Base-by-base conservation (phyloP, 441 rosid species). In the Eruca vesicaria region DNA sequence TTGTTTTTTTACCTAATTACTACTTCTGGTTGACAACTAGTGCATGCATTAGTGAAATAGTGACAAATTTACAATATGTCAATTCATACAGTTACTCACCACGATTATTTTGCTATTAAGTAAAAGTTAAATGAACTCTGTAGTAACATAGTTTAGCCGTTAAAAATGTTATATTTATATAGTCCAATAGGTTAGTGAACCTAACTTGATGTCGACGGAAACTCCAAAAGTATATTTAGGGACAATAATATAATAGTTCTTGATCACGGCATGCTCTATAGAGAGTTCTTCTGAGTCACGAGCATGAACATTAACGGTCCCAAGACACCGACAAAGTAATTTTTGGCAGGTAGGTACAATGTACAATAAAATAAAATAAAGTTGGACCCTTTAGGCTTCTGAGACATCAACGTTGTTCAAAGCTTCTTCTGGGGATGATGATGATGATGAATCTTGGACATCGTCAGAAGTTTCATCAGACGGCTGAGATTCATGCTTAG, bases 401-500 rank as follows among this genome's bases (percentile, higher is more conserved):
- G 78, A 72, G 69, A 78, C 62, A 68, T 78, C 81, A 78, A 73
- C 60, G 19, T 57, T 78, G 35, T 73, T 20, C 41, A 78, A 52
- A 60, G 77, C 60, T 66, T 72, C 65, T 66, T 72, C 68, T 66
- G 48, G 35, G 36, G 69, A 63, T 11, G 72, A 21, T 15, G 68
- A 48, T 63, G 53, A 50, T 48, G 69, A 48, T 65, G 57, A 70
- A 55, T 67, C 77, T 72, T 78, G 81, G 55, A 63, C 48, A 74
- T 12, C 43, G 63, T 90, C 90, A 5, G 87, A 35, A 1, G 90
- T 78, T 55, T 83, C 75, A 69, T 83, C 96, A 11, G 97, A 89
- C 1, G 98, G 97, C 67, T 96, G 88, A 77, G 99, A 93, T 83
- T 91, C 97, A 66, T 82, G 98, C 82, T 89, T 93, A 6, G 97